Base-by-base conservation (phyloP, 768 basidiomycete genomes). In the Lactifluus rugatus region DNA sequence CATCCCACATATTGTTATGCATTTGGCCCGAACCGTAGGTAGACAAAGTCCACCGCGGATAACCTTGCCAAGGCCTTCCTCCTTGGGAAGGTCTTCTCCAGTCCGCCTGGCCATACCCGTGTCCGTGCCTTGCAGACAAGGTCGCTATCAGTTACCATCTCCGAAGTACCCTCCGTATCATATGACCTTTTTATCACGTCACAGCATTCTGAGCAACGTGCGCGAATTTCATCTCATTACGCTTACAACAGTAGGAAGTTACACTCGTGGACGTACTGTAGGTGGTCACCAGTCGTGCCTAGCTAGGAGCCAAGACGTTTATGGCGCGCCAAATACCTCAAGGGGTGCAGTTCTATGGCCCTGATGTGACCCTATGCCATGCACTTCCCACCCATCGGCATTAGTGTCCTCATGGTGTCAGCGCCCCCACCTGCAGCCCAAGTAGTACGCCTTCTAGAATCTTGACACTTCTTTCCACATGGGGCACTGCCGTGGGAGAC, bases 371-470 rank as follows among this genome's bases (percentile, higher is more conserved):
- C 28, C 48, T 48, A 56, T 50, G 41, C 42, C 53, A 37, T 55
- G 53, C 57, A 32, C 36, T 37, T 58, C 50, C 58, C 58, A 60
- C 48, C 53, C 25, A 54, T 19, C 48, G 58, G 58, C 21, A 59
- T 59, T 54, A 59, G 53, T 55, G 58, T 44, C 54, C 54, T 60
- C 59, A 60, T 60, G 59, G 54, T 56, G 45, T 56, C 54, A 39
- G 59, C 59, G 49, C 59, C 59, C 21, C 37, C 49, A 47, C 44
- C 26, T 51, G 42, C 58, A 54, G n/a, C 58, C 57, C 41, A 54
- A 21, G 25, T 46, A 37, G 54, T 44, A 36, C 17, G 23, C 41
- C 42, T 60, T 60, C 58, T 60, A 60, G 58, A 60, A 60, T 32
- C 9, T 13, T n/a, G 42, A 13, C 23, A 34, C 34, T 60, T 55